Percentiles rank a stretch among this genome's conserved stretches.
These are phyloP conservation scores for Fusarium sp. DNA, from an alignment of 2,329 filamentous ascomycete genomes.

Conservation along the genomic window DNA sequence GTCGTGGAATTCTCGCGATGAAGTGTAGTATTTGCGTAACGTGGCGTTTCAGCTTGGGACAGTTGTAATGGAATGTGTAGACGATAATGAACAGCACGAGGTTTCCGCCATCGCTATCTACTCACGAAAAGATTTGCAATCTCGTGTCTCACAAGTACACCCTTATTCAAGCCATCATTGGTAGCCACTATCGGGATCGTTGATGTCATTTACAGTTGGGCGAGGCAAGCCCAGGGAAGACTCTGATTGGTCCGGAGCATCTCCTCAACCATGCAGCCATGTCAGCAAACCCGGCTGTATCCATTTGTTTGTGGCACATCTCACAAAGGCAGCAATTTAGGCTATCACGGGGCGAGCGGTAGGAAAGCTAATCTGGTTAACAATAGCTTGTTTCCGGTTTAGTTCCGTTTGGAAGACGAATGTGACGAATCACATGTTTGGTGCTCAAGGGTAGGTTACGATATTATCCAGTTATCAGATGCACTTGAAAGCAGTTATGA, in stretches of 20 bases:
- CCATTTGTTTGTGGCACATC: neutral
- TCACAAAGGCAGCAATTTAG: neutral
- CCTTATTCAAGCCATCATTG: slow-evolving; percentile 7
- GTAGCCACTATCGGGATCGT: slow-evolving; percentile 1
- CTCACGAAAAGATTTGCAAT: neutral
- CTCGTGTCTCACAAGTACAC: neutral
- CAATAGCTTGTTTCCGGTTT: neutral
- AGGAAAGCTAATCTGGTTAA: neutral
- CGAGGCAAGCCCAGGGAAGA: neutral
- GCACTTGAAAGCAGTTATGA: no score
- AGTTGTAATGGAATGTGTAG: neutral
- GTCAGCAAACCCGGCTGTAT: neutral
- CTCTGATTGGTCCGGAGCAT: neutral
- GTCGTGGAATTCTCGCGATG: neutral
- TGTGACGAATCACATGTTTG: neutral
- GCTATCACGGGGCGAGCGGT: neutral
- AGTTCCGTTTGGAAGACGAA: neutral
- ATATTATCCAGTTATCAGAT: neutral
- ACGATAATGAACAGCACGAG: neutral
- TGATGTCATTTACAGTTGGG: slow-evolving; percentile 24
- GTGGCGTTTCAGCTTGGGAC: neutral
- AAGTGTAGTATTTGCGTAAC: neutral
- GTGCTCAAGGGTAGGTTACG: neutral
- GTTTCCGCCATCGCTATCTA: neutral
- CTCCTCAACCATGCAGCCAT: neutral